These are phyloP conservation scores for Lentinula boryana DNA, from an alignment of 768 basidiomycete genomes.

Conservation along the genomic window DNA sequence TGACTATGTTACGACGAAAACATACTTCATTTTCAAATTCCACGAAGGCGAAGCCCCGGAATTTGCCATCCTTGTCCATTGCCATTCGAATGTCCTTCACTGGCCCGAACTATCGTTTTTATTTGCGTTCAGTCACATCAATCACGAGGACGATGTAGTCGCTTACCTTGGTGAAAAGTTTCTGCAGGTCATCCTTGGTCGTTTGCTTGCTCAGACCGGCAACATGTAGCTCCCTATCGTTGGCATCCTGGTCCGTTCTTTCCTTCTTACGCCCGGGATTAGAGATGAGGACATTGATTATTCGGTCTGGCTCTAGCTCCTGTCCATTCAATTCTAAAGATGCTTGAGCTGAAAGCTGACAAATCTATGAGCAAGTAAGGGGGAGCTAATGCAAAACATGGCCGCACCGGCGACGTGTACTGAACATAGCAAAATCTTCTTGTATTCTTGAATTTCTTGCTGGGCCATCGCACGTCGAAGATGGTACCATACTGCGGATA, in stretches of 20 bases:
- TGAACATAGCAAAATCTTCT: conserved; percentile 95
- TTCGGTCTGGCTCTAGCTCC: conserved; percentile 64
- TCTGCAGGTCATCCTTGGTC: conserved; percentile 70
- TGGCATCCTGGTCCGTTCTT: conserved; percentile 81
- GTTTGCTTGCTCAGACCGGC: conserved; percentile 79
- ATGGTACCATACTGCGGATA: conserved; percentile 73
- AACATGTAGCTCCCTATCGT: conserved; percentile 83
- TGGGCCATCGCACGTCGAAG: conserved; percentile 96
- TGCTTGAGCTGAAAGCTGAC: conserved; percentile 58
- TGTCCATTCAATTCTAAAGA: conserved; percentile 77
- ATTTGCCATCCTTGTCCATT: conserved; percentile 59
- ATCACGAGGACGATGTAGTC: neutral
- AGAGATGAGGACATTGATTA: conserved; percentile 77
- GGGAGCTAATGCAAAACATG: neutral
- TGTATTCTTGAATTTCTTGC: conserved; percentile 90
- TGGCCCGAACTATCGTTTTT: conserved; percentile 60
- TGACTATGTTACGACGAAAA: neutral
- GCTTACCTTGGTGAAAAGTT: conserved; percentile 71
- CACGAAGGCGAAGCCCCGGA: conserved; percentile 87
- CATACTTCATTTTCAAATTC: conserved; percentile 82
- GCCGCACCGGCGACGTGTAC: conserved; percentile 73
- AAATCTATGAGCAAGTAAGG: neutral
- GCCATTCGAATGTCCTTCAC: conserved; percentile 81
- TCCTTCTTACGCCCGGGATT: conserved; percentile 88
- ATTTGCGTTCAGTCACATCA: neutral